phyloP scores from a whole-genome alignment of 345 rosid genomes.

The Gynandropsis gynandra region DNA sequence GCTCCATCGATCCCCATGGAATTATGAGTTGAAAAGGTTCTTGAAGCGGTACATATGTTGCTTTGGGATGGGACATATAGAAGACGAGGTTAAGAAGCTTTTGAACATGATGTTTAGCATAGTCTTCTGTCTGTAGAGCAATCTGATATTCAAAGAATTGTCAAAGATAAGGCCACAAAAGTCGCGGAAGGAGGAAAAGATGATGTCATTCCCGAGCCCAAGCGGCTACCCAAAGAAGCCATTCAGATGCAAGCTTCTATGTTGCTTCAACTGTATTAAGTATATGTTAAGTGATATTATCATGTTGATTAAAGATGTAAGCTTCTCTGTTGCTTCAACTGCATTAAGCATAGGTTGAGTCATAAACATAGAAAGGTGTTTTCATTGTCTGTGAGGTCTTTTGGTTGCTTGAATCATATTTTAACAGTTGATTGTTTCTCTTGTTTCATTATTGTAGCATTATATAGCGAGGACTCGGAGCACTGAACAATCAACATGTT shows the following conservation, averaged over 20 bases:
- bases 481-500: slow-evolving; percentile 1
- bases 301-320: no score
- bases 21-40: slow-evolving; percentile 65
- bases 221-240: slow-evolving; percentile 71
- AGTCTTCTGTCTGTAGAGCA: slow-evolving; percentile 53
- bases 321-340: no score
- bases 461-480: slow-evolving; percentile 10
- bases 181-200: slow-evolving; percentile 52
- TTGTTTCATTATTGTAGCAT: not conserved
- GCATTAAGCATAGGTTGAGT: no score
- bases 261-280: slow-evolving; percentile 66
- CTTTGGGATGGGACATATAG: slow-evolving; percentile 52
- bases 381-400: no score
- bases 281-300: no score
- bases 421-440: no score
- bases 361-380: no score
- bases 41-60: slow-evolving; percentile 83
- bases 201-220: slow-evolving; percentile 33
- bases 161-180: slow-evolving; percentile 46
- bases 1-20: slow-evolving; percentile 73
- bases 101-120: slow-evolving; percentile 49
- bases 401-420: no score
- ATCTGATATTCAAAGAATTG: slow-evolving; percentile 47
- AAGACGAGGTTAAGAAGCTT: no score
- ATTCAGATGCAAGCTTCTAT: slow-evolving; percentile 71